phyloP scores from a whole-genome alignment of 805 yeast genomes.

The Ogataea nitratoaversa region DNA sequence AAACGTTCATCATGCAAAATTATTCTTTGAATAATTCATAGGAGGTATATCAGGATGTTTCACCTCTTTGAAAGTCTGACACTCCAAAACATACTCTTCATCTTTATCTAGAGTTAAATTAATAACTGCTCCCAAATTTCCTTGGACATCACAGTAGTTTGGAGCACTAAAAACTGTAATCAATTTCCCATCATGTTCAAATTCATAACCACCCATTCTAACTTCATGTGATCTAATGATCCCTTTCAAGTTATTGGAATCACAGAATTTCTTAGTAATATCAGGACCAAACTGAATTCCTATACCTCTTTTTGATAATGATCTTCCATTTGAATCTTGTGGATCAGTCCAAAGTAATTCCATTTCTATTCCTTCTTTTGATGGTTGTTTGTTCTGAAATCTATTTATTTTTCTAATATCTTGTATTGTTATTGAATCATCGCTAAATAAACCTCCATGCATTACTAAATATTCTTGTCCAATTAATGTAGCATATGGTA shows the following conservation, averaged over 20 bases:
- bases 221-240: conserved; percentile 95
- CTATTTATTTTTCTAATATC: conserved; percentile 73
- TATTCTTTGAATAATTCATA: conserved; percentile 75
- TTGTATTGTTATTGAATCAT: conserved; percentile 63
- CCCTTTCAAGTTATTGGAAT: conserved; percentile 65
- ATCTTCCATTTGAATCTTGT: conserved; percentile 69
- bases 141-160: conserved; percentile 90
- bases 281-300: conserved; percentile 98
- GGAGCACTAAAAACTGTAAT: conserved; percentile 98
- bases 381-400: conserved; percentile 70
- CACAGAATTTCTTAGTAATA: conserved; percentile 75
- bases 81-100: conserved; percentile 46
- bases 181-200: conserved; percentile 80
- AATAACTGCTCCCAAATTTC: conserved; percentile 86
- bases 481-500: conserved; percentile 83
- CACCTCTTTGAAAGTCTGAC: conserved; percentile 69
- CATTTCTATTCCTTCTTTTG: conserved; percentile 90
- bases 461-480: conserved; percentile 78
- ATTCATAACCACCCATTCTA: conserved; percentile 83
- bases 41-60: conserved; percentile 90
- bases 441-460: conserved; percentile 94
- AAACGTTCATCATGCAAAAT: conserved; percentile 37
- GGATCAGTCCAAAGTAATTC: conserved; percentile 98
- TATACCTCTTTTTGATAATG: conserved; percentile 89
- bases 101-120: conserved; percentile 51